Evolutionary conservation across 2,329 filamentous ascomycete genomes (phyloP).

Genomic region (Xylariaceae sp.): DNA sequence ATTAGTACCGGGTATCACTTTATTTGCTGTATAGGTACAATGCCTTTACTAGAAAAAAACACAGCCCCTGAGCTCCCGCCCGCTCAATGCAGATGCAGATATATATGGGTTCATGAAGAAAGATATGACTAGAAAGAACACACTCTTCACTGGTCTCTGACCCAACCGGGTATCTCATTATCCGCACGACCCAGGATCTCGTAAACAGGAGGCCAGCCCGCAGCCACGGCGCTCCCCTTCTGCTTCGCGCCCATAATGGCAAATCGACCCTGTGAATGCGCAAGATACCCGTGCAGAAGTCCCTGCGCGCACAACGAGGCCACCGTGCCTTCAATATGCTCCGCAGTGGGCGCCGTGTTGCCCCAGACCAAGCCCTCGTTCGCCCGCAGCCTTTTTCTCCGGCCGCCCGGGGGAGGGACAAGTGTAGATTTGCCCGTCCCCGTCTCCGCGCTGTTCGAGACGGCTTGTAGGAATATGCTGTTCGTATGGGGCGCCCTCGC

Average conservation of each 20-base stretch:
- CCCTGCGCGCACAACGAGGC: conserved; percentile 74
- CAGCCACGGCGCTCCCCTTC: conserved; percentile 56
- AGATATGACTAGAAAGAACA: too few species aligned
- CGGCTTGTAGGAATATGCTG: conserved; percentile 47
- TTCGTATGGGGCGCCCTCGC: conserved; percentile 42
- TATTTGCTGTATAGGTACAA: conserved; percentile 1
- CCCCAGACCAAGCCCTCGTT: conserved; percentile 60
- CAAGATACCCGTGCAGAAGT: conserved; percentile 77
- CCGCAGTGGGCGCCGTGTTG: conserved; percentile 52
- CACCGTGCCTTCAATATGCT: conserved; percentile 72
- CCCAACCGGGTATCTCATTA: conserved; percentile 40
- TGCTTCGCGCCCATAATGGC: conserved; percentile 74
- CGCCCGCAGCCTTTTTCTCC: conserved; percentile 43
- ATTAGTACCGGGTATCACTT: conserved; percentile 10
- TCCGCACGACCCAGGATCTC: conserved; percentile 58
- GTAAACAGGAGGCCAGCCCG: conserved; percentile 73
- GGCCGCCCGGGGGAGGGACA: conserved; percentile 43
- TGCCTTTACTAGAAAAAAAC: neutral
- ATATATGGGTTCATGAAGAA: neutral
- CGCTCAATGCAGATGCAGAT: neutral
- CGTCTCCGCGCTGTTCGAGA: conserved; percentile 42
- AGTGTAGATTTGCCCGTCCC: conserved; percentile 36
- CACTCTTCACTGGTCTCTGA: conserved; percentile 19
- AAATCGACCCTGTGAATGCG: conserved; percentile 69
- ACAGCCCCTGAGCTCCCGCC: neutral